Percentiles rank a stretch among this genome's conserved stretches.
Conservation (phyloP, 1,139 yeast species). For the Saccharomyces hybrid region DNA sequence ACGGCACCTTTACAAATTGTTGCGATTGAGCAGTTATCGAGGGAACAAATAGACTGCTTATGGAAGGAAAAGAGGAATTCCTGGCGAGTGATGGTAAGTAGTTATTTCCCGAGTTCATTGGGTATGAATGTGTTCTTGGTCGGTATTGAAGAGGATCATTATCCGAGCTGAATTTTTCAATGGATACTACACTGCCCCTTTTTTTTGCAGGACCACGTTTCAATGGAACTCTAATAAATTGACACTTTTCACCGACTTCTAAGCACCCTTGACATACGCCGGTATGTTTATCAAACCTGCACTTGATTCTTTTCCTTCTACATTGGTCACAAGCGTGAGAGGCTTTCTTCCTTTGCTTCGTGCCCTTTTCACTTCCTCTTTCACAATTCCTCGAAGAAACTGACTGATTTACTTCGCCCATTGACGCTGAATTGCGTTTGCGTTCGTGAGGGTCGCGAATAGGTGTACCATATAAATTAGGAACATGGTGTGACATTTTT, state of each 20-base stretch:
- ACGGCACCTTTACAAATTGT: not conserved
- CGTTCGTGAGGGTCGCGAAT: not conserved
- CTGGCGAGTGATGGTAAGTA: not conserved
- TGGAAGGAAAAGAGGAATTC: not conserved
- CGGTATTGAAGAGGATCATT: not conserved
- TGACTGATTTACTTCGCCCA: not conserved
- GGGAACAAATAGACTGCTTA: not conserved
- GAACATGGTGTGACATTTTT: not conserved
- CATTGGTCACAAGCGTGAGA: not conserved
- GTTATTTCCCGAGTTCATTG: not conserved
- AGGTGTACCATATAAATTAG: not conserved
- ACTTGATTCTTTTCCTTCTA: not conserved
- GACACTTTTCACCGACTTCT: not conserved
- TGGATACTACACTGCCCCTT: not conserved
- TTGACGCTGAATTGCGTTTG: not conserved
- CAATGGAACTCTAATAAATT: not conserved
- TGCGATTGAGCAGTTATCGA: not conserved
- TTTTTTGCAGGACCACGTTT: not conserved
- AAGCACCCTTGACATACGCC: not conserved
- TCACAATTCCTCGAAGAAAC: not conserved
- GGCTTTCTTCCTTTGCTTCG: not conserved
- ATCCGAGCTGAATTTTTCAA: not conserved
- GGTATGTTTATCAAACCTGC: not conserved
- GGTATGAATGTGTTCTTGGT: not conserved
- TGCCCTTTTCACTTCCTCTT: not conserved